Conservation (phyloP, 2,329 filamentous ascomycete species). For the Talaromyces piceae region DNA sequence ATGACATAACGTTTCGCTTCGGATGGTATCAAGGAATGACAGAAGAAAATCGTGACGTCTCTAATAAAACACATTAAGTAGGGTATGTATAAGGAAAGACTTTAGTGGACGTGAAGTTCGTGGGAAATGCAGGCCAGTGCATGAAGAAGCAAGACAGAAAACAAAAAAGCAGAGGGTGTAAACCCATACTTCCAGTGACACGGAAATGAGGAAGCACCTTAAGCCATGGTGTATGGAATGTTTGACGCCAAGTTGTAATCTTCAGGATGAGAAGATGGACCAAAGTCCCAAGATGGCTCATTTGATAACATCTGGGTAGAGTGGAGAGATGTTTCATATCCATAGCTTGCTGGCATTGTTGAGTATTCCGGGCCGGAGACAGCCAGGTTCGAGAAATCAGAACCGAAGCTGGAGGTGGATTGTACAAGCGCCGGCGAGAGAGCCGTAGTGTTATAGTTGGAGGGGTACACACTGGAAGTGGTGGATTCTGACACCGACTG, state of each 20-base stretch:
- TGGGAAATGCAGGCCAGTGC: slow-evolving; percentile 13
- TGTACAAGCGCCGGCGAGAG: slow-evolving; percentile 38
- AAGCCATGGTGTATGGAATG: slow-evolving; percentile 25
- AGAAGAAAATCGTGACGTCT: slow-evolving; percentile 21
- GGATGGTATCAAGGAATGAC: slow-evolving; percentile 22
- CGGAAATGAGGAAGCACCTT: slow-evolving; percentile 17
- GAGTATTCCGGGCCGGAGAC: slow-evolving; percentile 24
- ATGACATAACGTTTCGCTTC: slow-evolving; percentile 19
- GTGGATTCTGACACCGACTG: slow-evolving; percentile 42
- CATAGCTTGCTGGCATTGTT: slow-evolving; percentile 22
- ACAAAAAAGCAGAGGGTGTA: slow-evolving; percentile 4
- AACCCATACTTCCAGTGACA: neutral
- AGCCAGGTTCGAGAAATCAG: slow-evolving; percentile 31
- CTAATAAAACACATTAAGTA: slow-evolving; percentile 10
- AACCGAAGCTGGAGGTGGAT: slow-evolving; percentile 20
- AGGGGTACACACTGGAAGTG: slow-evolving; percentile 37
- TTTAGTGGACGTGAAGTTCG: slow-evolving; percentile 16
- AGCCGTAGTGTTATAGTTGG: slow-evolving; percentile 35
- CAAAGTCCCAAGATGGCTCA: slow-evolving; percentile 33
- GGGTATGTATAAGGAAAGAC: slow-evolving; percentile 12
- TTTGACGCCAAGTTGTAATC: slow-evolving; percentile 29
- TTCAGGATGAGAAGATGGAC: slow-evolving; percentile 17
- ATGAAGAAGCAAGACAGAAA: slow-evolving; percentile 5
- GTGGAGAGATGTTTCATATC: slow-evolving; percentile 27
- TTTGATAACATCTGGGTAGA: slow-evolving; percentile 26